Conservation (phyloP, 768 basidiomycete species). For the Lactifluus pinguis region DNA sequence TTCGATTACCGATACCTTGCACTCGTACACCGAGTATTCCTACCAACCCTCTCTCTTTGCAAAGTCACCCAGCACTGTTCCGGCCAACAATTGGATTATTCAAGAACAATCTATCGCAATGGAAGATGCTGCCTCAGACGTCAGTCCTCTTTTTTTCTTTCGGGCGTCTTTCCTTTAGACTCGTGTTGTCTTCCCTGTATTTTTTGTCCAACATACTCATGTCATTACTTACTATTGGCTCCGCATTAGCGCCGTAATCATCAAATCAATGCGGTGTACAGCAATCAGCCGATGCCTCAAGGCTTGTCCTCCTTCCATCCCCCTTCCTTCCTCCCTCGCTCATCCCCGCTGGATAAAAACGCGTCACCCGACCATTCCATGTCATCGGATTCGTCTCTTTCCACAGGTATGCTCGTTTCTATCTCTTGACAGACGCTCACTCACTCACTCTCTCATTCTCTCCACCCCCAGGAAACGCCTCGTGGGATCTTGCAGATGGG, state of each 20-base stretch:
- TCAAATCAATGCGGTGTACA: conserved; percentile 19
- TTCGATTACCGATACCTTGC: conserved; percentile 36
- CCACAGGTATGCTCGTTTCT: conserved; percentile 45
- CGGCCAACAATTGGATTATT: conserved; percentile 41
- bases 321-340: conserved; percentile 15
- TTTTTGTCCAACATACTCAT: conserved; percentile 8
- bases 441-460: conserved; percentile 28
- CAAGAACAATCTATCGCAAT: conserved; percentile 30
- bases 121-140: conserved; percentile 17
- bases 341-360: conserved; percentile 17
- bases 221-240: conserved; percentile 4
- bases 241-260: conserved; percentile 20
- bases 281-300: conserved; percentile 17
- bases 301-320: conserved; percentile 18
- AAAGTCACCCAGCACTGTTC: conserved; percentile 23
- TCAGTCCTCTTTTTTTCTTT: conserved; percentile 7
- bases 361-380: conserved; percentile 28
- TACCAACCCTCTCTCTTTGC: conserved; percentile 27
- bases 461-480: conserved; percentile 30
- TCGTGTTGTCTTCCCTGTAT: neutral
- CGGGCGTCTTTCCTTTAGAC: neutral
- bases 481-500: conserved; percentile 66
- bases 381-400: conserved; percentile 23
- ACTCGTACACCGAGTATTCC: conserved; percentile 28
- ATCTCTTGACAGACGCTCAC: conserved; percentile 55